Evolutionary conservation across 176 grass and related monocot genomes (phyloP), one percentile per base, ranked within the genome.

Genomic region (Eleusine indica): DNA sequence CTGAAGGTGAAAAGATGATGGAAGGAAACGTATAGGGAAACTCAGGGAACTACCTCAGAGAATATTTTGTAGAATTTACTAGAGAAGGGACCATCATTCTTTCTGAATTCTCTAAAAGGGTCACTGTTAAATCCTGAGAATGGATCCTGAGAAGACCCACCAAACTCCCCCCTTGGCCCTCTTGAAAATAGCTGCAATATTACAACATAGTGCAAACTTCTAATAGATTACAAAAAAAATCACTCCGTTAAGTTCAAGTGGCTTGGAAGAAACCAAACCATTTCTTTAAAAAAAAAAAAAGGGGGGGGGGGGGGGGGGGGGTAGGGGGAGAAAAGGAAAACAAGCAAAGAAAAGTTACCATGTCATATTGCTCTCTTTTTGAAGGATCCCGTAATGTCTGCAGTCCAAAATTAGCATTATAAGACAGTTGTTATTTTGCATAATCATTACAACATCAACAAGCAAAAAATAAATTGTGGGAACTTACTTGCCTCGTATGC

Each of bases 31-130:
- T 32, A 18, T 41, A 68, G 47, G 76, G 16, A 83, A 52, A 12
- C 11, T 64, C 48, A 82, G 7, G 56, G 66, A 85, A 86, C 30
- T 73, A 98, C 96, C 96, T 95, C 91, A 74, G 96, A 91, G 73
- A 98, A 98, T 91, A 95, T 91, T 90, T 90, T 95, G 37, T 93
- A 95, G 74, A 98, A 98, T 80, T 83, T 68, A 91, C 69, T 90
- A 74, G 84, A 90, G 74, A 90, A 90, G 42, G 42, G 79, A 44
- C 85, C 91, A 76, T 74, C 77, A 81, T 83, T 95, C 81, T 87
- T 71, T 85, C 83, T 92, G 85, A 93, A 97, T 83, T 78, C 86
- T 80, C 87, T 87, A 74, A 98, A 98, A 88, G 91, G 93, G 57
- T 91, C 87, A 74, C 70, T 90, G n/a, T 68, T 80, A 85, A 83